phyloP scores from a whole-genome alignment of 2,329 filamentous ascomycete genomes.

The Venturia carpophila region DNA sequence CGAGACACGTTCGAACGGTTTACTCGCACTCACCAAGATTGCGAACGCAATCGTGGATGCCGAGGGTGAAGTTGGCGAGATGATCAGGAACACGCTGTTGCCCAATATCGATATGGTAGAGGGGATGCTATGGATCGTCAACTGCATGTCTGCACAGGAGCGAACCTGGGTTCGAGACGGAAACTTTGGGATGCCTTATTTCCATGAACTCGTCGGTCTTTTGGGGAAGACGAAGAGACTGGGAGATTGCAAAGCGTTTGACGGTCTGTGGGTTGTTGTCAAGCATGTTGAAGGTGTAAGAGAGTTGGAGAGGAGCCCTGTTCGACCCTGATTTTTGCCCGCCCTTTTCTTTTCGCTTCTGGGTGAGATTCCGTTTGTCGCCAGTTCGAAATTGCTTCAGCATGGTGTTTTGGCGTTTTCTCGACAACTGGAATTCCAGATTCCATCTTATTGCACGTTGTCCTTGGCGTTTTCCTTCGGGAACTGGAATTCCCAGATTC shows the following conservation, averaged over 20 bases:
- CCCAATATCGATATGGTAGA: background rate
- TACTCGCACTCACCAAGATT: background rate
- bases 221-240: background rate
- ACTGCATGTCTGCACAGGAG: slow-evolving; percentile 6
- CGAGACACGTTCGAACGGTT: slow-evolving; percentile 9
- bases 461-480: background rate
- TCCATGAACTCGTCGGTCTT: slow-evolving; percentile 3
- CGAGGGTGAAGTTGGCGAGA: slow-evolving; percentile 1
- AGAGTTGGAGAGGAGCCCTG: background rate
- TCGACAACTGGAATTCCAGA: no score
- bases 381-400: background rate
- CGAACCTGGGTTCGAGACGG: background rate
- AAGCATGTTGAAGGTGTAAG: slow-evolving; percentile 6
- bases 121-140: slow-evolving; percentile 5
- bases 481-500: no score
- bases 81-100: background rate
- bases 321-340: background rate
- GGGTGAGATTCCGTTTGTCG: background rate
- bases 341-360: background rate
- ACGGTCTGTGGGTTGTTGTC: background rate
- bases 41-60: slow-evolving; percentile 5
- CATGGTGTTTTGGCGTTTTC: slow-evolving; percentile 5
- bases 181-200: background rate
- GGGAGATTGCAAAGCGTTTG: background rate
- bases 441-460: background rate